Base-by-base conservation (phyloP, 331 rosid species). In the Ulmus americana region DNA sequence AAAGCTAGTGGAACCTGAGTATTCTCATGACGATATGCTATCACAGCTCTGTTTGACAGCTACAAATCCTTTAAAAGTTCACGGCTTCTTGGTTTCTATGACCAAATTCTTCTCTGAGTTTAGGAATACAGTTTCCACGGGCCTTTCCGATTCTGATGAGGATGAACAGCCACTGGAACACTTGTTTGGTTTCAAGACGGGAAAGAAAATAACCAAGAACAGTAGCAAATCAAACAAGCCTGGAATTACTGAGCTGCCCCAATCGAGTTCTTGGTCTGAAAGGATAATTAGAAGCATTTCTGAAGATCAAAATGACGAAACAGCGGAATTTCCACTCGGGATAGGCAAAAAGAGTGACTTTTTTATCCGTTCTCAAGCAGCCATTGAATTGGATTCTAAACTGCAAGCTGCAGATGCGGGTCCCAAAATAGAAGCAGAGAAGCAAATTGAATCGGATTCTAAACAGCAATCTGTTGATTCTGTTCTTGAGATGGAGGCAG, bases 241-340 rank as follows among this genome's bases (percentile, higher is more conserved):
- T 5, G 69, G 63, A 42, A 14, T 39, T 47, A 51, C 55, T 52
- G 72, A 69, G 68, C 46, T 71, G 8, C 71, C 77, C 45, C 64
- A 63, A 13, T 43, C 22, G 90, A 87, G 76, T 75, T 87, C 68
- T 81, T 78, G 88, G 90, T 75, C 88, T 28, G 95, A 90, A 69
- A 80, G 86, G 64, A 60, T 83, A 39, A 78, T 86, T 45, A 76
- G 84, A 67, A 77, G 78, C 53, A 53, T 72, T 58, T 74, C 85
- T 68, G 89, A 70, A 18, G 79, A 79, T 59, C 79, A 54, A 71
- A 78, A 70, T 68, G 77, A 67, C 46, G 69, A 59, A 45, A 54
- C 5, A 16, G 84, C 63, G 11, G 63, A 50, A 16, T 40, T 55
- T 44, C 55, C 59, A 56, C 69, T 47, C 8, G 70, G 55, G 67